Conservation (phyloP, 331 rosid species). For the Acacia concinna region DNA sequence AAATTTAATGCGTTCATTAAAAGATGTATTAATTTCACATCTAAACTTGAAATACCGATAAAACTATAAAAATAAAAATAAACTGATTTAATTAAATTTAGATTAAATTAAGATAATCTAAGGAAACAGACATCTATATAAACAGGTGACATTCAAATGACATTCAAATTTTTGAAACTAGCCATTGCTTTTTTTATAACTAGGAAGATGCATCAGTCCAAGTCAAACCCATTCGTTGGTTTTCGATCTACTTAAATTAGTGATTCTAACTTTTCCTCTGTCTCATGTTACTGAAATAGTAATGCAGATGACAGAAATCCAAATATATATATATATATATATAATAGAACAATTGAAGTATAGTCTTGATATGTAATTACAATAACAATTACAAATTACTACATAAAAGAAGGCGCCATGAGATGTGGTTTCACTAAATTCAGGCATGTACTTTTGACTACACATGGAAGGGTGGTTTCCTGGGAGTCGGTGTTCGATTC, state of each 20-base stretch:
- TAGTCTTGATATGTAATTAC: background rate
- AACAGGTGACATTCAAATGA: too few relatives aligned
- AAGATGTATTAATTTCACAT: background rate
- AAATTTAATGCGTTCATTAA: background rate
- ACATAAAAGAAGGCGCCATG: background rate
- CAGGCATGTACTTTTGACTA: constrained; percentile 31
- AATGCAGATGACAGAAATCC: background rate
- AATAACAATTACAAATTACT: background rate
- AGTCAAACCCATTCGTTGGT: background rate
- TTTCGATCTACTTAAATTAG: background rate
- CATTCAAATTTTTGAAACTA: background rate
- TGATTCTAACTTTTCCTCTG: background rate
- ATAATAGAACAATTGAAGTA: background rate
- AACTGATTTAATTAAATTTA: background rate
- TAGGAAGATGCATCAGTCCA: background rate
- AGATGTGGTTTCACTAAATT: background rate
- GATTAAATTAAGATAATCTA: background rate
- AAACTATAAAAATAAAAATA: background rate
- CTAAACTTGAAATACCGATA: background rate
- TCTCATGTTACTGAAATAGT: background rate
- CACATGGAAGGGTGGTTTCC: constrained; percentile 90
- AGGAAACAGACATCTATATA: background rate
- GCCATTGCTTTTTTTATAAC: background rate
- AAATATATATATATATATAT: too few relatives aligned
- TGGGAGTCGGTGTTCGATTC: constrained; percentile 83